These are phyloP conservation scores for Nannochloris sp. DNA, from an alignment of 139 green algal genomes.

Conservation along the genomic window DNA sequence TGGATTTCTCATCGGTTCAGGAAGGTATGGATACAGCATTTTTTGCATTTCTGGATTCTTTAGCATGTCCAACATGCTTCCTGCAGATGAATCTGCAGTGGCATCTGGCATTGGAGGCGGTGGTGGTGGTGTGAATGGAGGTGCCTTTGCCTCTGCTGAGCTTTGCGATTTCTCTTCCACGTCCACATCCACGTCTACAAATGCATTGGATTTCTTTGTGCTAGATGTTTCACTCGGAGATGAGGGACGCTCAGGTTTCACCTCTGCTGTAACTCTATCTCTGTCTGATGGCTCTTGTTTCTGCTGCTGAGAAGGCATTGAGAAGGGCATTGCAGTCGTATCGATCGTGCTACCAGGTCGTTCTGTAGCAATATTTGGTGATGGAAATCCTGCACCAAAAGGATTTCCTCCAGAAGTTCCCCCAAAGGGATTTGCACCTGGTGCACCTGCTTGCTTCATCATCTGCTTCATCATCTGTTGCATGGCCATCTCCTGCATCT, in stretches of 20 bases:
- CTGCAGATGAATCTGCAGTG: not conserved
- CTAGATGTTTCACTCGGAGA: not conserved
- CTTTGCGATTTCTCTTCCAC: not conserved
- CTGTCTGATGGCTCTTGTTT: slow-evolving; percentile 6
- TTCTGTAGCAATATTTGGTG: not conserved
- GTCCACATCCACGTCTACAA: slow-evolving; percentile 17
- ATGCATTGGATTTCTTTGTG: slow-evolving; percentile 19
- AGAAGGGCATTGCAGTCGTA: slow-evolving; percentile 9
- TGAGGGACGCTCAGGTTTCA: slow-evolving; percentile 14
- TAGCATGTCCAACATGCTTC: slow-evolving; percentile 31
- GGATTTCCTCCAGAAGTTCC: slow-evolving; percentile 3
- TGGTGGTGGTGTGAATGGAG: slow-evolving; percentile 7
- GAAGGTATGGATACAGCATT: slow-evolving; percentile 84
- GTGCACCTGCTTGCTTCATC: slow-evolving; percentile 29
- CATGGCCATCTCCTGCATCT: slow-evolving; percentile 31
- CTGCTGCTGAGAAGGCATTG: not conserved
- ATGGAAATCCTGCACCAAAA: slow-evolving; percentile 12
- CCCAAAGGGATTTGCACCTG: slow-evolving; percentile 16
- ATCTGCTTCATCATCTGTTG: slow-evolving; percentile 37
- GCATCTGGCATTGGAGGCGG: not conserved
- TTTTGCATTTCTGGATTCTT: slow-evolving; percentile 57
- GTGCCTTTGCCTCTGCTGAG: not conserved
- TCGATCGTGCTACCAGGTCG: not conserved
- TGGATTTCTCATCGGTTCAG: slow-evolving; percentile 80
- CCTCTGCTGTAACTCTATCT: slow-evolving; percentile 1